Percentiles rank a stretch among this genome's conserved stretches.
Evolutionary conservation across 2,329 filamentous ascomycete genomes (phyloP).

Genomic region (Fusarium pseudonygamai): DNA sequence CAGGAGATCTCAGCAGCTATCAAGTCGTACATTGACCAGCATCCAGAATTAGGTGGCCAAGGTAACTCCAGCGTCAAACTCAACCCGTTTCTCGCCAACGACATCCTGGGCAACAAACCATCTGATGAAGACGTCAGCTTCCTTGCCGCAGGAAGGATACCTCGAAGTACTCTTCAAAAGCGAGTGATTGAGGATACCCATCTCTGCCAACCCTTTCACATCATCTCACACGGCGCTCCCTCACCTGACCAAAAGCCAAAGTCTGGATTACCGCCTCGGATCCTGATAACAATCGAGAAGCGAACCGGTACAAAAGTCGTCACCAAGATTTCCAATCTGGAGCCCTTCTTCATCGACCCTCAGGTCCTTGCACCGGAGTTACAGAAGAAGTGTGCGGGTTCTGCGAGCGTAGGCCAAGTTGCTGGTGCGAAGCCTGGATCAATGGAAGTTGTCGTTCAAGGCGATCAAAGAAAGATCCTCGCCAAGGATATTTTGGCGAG

Average conservation of each 20-base stretch:
- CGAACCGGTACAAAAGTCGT: conserved; percentile 39
- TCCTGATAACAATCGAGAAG: conserved; percentile 36
- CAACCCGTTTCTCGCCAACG: conserved; percentile 35
- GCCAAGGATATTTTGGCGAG: conserved; percentile 19
- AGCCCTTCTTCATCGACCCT: conserved; percentile 36
- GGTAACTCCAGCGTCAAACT: conserved; percentile 31
- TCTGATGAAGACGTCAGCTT: conserved; percentile 29
- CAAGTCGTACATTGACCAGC: conserved; percentile 34
- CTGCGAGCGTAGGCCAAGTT: conserved; percentile 36
- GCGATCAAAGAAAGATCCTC: conserved; percentile 34
- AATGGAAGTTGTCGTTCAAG: conserved; percentile 38
- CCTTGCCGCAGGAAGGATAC: conserved; percentile 31
- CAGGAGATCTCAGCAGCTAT: conserved; percentile 32
- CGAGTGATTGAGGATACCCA: conserved; percentile 29
- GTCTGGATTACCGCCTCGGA: conserved; percentile 25
- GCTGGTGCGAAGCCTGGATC: conserved; percentile 32
- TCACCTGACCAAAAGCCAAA: conserved; percentile 34
- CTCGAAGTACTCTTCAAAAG: conserved; percentile 32
- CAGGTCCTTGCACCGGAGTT: conserved; percentile 34
- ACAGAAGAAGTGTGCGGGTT: conserved; percentile 38
- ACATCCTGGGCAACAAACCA: conserved; percentile 25
- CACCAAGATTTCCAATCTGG: conserved; percentile 36
- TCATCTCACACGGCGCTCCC: conserved; percentile 16
- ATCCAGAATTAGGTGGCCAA: conserved; percentile 32
- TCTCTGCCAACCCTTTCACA: conserved; percentile 35